phyloP scores from a whole-genome alignment of 108 stramenopile genomes.

The Fistulifera solaris region DNA sequence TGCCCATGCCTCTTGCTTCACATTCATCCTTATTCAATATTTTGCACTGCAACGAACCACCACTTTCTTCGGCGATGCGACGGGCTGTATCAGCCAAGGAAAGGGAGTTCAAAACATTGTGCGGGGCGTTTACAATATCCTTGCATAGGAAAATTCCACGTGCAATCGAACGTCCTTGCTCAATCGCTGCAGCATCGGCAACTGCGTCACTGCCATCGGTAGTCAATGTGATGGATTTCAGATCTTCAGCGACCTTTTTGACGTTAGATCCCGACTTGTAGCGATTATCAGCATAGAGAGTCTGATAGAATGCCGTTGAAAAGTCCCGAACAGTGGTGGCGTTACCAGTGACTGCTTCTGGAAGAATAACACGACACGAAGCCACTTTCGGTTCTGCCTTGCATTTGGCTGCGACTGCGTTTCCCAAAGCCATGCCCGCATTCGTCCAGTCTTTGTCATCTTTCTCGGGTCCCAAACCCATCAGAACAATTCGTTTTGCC shows the following conservation, averaged over 20 bases:
- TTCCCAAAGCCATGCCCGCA: constrained; percentile 41
- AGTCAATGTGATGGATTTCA: constrained; percentile 45
- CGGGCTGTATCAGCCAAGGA: constrained; percentile 80
- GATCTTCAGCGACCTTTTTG: constrained; percentile 51
- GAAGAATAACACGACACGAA: constrained; percentile 41
- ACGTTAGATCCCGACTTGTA: constrained; percentile 67
- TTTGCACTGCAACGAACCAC: constrained; percentile 60
- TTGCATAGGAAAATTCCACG: constrained; percentile 56
- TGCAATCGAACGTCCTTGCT: constrained; percentile 49
- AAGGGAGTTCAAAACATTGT: constrained; percentile 86
- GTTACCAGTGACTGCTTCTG: constrained; percentile 18
- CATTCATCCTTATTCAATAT: constrained; percentile 82
- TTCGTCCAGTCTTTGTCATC: constrained; percentile 20
- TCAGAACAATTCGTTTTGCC: constrained; percentile 42
- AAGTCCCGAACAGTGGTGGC: constrained; percentile 29
- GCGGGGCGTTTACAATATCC: constrained; percentile 96
- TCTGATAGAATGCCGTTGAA: constrained; percentile 45
- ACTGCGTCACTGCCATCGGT: constrained; percentile 23
- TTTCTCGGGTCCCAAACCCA: constrained; percentile 40
- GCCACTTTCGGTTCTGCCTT: constrained; percentile 61
- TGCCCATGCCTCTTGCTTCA: constrained; percentile 88
- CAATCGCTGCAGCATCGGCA: constrained; percentile 20
- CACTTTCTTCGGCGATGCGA: constrained; percentile 64
- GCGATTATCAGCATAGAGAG: constrained; percentile 74
- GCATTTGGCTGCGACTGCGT: constrained; percentile 56